Base-by-base conservation (phyloP, 257 asterid species). In the Schizonepeta tenuifolia region DNA sequence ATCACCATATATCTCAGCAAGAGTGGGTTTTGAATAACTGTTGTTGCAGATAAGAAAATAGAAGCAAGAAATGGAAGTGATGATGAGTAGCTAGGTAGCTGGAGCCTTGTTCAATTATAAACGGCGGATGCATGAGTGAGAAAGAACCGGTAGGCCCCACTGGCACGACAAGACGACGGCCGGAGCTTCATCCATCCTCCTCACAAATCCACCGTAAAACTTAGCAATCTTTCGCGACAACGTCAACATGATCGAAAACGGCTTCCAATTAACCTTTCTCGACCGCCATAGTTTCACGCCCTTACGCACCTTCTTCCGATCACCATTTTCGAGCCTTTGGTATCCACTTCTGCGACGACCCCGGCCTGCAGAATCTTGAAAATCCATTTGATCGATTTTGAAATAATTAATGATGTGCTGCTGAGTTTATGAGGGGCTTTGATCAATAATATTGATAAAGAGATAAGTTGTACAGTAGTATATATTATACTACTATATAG, bases 101-200 rank as follows among this genome's bases (percentile, higher is more conserved):
- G n/a, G n/a, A n/a, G n/a, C n/a, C n/a, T n/a, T n/a, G n/a, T n/a
- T n/a, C n/a, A n/a, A 28, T 31, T 5, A 28, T 28, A 28, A 50
- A 50, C 57, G 10, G 17, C 13, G 26, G 57, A 20, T 15, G 21
- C 54, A 53, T 9, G 59, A 53, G 59, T 53, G 59, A 9, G 59
- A 53, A 9, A 53, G 33, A 20, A 53, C 33, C 2, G 59, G 59
- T 7, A 53, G 31, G 12, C 59, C 59, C 59, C 59, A 53, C 59
- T 53, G 59, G 59, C 33, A 53, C 7, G 59, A 53, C 15, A 53
- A 53, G 59, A 53, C 15, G 33, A 53, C 75, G 7, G 80, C 72
- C 43, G 93, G 93, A 46, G 78, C 76, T 65, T 77, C 90, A 44
- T 86, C 86, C 82, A 81, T 79, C 79, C 81, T 67, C 59, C 58